Conservation (phyloP, 495 filamentous ascomycete species). For the Hyaloscypha variabilis region DNA sequence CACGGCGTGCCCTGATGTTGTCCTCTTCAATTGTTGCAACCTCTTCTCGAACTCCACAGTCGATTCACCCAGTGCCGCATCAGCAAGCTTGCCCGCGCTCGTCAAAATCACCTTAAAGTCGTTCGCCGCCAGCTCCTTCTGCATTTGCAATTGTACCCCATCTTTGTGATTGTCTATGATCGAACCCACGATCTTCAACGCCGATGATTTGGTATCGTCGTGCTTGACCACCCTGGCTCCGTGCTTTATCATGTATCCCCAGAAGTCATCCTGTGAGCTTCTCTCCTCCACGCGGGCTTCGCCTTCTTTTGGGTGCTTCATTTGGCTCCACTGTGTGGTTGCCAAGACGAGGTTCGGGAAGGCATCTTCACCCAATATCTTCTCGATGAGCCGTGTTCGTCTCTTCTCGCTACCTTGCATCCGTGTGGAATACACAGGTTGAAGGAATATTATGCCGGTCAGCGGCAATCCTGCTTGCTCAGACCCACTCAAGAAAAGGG, state of each 20-base stretch:
- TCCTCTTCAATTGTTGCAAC: too few relatives aligned
- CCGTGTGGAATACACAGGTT: slow-evolving; percentile 36
- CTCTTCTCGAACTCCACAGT: too few relatives aligned
- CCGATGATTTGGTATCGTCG: background rate
- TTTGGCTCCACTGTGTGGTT: slow-evolving; percentile 43
- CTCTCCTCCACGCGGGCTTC: slow-evolving; percentile 32
- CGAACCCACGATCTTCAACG: slow-evolving; percentile 1
- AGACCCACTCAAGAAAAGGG: slow-evolving; percentile 25
- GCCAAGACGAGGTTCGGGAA: slow-evolving; percentile 38
- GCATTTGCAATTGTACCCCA: too few relatives aligned
- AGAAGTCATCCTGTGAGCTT: slow-evolving; percentile 2
- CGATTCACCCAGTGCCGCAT: too few relatives aligned
- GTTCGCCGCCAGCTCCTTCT: too few relatives aligned
- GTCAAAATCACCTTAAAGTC: too few relatives aligned
- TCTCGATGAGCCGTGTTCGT: slow-evolving; percentile 40
- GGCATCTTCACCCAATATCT: slow-evolving; percentile 35
- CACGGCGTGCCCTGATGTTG: too few relatives aligned
- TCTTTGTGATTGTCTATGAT: slow-evolving; percentile 3
- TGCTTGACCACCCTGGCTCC: slow-evolving; percentile 11
- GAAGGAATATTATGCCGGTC: slow-evolving; percentile 39
- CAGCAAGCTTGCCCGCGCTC: too few relatives aligned
- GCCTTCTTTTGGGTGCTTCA: background rate
- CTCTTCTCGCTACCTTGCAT: slow-evolving; percentile 31
- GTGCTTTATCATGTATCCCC: slow-evolving; percentile 9
- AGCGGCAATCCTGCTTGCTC: slow-evolving; percentile 28